Evolutionary conservation across 176 grass and related monocot genomes (phyloP).

Genomic region (Alopecurus myosuroides): DNA sequence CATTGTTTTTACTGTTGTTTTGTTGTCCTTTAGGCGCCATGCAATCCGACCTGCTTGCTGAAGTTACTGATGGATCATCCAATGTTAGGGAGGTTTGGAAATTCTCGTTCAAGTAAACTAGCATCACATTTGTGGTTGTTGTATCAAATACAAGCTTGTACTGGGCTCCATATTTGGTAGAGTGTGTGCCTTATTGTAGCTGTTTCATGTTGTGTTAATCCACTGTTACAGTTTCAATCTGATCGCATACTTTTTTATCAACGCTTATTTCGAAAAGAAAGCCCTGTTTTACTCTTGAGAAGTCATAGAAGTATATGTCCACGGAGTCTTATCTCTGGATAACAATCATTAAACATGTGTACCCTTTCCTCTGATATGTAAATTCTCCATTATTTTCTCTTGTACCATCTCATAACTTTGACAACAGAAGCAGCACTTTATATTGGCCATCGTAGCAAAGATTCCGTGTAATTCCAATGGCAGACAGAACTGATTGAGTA

Average conservation of each 20-base stretch:
- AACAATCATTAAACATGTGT: background rate
- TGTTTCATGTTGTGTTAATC: background rate
- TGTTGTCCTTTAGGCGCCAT: constrained; percentile 47
- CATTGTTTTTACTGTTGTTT: constrained; percentile 6
- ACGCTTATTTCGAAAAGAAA: background rate
- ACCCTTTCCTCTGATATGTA: background rate
- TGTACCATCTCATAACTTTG: constrained; percentile 3
- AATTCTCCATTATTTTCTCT: background rate
- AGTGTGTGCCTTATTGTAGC: background rate
- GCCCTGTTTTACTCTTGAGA: background rate
- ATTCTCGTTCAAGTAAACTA: constrained; percentile 57
- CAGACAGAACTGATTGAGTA: constrained; percentile 46
- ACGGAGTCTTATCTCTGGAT: background rate
- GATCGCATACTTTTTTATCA: background rate
- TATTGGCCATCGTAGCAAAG: constrained; percentile 21
- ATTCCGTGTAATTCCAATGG: constrained; percentile 41
- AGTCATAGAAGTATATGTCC: background rate
- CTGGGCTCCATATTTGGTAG: background rate
- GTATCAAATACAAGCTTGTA: constrained; percentile 13
- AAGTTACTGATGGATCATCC: constrained; percentile 88
- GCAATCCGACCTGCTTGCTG: constrained; percentile 58
- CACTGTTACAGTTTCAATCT: constrained; percentile 2
- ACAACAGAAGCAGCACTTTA: constrained; percentile 7
- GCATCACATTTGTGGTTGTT: background rate
- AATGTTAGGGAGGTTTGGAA: constrained; percentile 97